Conservation (phyloP, 164 flowering plant species). For the Saururus chinensis region DNA sequence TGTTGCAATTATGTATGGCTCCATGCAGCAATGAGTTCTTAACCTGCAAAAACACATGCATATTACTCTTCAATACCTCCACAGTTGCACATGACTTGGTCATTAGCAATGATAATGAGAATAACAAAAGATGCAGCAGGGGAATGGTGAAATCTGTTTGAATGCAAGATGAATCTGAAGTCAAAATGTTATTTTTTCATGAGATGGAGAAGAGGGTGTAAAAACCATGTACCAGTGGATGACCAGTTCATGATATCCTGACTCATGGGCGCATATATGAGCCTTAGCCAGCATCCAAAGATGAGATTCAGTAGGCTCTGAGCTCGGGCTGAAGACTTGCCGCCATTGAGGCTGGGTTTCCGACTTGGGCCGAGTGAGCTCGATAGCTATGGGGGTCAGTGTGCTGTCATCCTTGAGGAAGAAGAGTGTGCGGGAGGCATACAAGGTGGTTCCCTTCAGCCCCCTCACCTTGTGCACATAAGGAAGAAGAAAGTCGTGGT, state of each 20-base stretch:
- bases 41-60: slow-evolving; percentile 33
- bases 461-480: slow-evolving; percentile 39
- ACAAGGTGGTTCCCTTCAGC: slow-evolving; percentile 39
- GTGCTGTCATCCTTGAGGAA: slow-evolving; percentile 35
- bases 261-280: slow-evolving; percentile 59
- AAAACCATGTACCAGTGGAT: slow-evolving; percentile 52
- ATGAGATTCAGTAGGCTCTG: slow-evolving; percentile 43
- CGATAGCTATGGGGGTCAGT: slow-evolving; percentile 54
- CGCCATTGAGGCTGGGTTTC: slow-evolving; percentile 43
- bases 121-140: no score
- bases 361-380: slow-evolving; percentile 47
- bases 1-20: slow-evolving; percentile 64
- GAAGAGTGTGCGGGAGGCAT: slow-evolving; percentile 69
- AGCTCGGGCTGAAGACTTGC: slow-evolving; percentile 34
- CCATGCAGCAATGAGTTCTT: slow-evolving; percentile 49
- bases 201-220: not conserved
- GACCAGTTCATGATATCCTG: slow-evolving; percentile 59
- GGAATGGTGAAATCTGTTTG: not conserved
- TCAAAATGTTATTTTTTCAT: not conserved
- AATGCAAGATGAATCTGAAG: not conserved
- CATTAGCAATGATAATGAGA: no score
- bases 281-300: slow-evolving; percentile 68
- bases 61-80: not conserved
- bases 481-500: slow-evolving; percentile 54
- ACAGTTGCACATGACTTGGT: no score